These are phyloP conservation scores for Aspergillus sp. DNA, from an alignment of 2,329 filamentous ascomycete species.

Conservation along the genomic window DNA sequence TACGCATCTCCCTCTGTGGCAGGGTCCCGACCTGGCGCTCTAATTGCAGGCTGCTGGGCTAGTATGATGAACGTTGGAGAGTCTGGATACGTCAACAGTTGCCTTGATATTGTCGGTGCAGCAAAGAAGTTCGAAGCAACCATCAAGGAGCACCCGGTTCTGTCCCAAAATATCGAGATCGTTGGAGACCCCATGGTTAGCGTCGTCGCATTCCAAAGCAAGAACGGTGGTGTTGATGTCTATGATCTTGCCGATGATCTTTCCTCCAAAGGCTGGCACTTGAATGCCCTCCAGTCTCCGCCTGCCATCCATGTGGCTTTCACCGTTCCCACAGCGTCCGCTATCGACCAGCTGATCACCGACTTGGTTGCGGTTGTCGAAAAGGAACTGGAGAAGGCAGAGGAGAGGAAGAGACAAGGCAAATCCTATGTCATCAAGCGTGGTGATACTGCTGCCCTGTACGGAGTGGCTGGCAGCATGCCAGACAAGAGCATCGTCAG, in stretches of 20 bases:
- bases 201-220: constrained; percentile 80
- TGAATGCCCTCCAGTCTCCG: constrained; percentile 87
- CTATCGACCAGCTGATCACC: constrained; percentile 66
- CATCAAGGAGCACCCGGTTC: constrained; percentile 59
- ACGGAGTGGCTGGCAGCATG: constrained; percentile 88
- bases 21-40: constrained; percentile 80
- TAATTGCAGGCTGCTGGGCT: constrained; percentile 95
- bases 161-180: constrained; percentile 67
- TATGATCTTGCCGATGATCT: constrained; percentile 93
- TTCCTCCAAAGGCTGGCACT: constrained; percentile 78
- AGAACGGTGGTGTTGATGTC: constrained; percentile 63
- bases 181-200: constrained; percentile 80
- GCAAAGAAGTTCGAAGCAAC: constrained; percentile 73
- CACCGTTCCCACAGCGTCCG: constrained; percentile 74
- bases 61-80: constrained; percentile 84
- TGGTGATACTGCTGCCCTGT: constrained; percentile 73
- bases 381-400: constrained; percentile 71
- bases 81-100: constrained; percentile 76
- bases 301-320: constrained; percentile 91
- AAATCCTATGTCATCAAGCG: constrained; percentile 46
- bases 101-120: constrained; percentile 77
- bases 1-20: constrained; percentile 91
- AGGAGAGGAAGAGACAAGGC: constrained; percentile 56
- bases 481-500: constrained; percentile 94
- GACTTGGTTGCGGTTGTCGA: constrained; percentile 56